Evolutionary conservation across 2,329 filamentous ascomycete species (phyloP).

Genomic region (Penicillium oxalicum): DNA sequence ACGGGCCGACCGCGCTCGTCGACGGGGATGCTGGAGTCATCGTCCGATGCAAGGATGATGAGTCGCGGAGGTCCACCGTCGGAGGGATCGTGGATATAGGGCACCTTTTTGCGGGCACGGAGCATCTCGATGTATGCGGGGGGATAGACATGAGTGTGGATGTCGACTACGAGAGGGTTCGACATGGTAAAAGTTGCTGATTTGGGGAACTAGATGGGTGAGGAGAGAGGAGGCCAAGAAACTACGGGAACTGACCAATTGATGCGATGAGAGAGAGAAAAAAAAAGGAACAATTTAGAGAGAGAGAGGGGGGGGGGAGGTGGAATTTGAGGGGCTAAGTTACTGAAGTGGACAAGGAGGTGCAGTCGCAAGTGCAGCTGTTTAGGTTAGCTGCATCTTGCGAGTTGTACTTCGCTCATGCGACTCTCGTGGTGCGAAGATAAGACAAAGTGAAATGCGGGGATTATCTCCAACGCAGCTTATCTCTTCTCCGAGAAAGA

Average conservation of each 20-base stretch:
- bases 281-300: background rate
- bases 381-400: too few relatives aligned
- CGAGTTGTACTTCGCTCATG: too few relatives aligned
- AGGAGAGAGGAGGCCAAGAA: too few relatives aligned
- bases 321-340: too few relatives aligned
- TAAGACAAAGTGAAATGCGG: too few relatives aligned
- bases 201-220: too few relatives aligned
- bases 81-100: constrained; percentile 41
- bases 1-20: constrained; percentile 67
- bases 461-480: too few relatives aligned
- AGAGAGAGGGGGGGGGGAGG: background rate
- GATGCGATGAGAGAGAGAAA: background rate
- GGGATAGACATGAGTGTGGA: constrained; percentile 61
- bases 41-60: constrained; percentile 44
- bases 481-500: too few relatives aligned
- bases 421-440: too few relatives aligned
- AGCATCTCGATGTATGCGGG: constrained; percentile 55
- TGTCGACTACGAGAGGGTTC: constrained; percentile 48
- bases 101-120: constrained; percentile 44
- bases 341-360: too few relatives aligned
- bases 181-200: constrained; percentile 9
- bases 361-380: too few relatives aligned
- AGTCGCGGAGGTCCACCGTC: constrained; percentile 34
- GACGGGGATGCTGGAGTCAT: constrained; percentile 35
- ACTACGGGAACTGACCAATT: background rate